Conservation (phyloP, 176 grass and related monocot species). For the Oryza glumipatula region DNA sequence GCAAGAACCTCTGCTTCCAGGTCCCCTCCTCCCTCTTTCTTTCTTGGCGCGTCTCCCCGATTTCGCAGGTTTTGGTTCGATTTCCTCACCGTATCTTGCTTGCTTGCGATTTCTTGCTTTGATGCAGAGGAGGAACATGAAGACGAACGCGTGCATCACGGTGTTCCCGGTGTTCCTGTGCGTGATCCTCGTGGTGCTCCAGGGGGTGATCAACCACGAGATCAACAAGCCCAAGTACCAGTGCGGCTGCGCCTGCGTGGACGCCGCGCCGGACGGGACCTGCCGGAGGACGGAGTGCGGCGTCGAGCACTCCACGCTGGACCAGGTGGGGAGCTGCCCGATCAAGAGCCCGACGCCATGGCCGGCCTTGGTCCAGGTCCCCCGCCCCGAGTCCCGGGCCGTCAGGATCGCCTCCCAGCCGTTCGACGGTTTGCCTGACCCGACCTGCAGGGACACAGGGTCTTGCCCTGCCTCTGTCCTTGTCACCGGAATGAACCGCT, state of each 20-base stretch:
- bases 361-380: slow-evolving; percentile 79
- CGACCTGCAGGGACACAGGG: slow-evolving; percentile 46
- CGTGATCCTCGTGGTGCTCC: slow-evolving; percentile 57
- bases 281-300: slow-evolving; percentile 76
- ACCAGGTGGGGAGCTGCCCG: slow-evolving; percentile 73
- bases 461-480: slow-evolving; percentile 70
- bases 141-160: slow-evolving; percentile 75
- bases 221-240: slow-evolving; percentile 71
- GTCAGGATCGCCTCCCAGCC: slow-evolving; percentile 8
- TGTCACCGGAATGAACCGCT: slow-evolving; percentile 69
- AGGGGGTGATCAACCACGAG: slow-evolving; percentile 64
- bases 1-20: slow-evolving; percentile 99
- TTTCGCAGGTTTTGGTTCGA: too few relatives aligned
- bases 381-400: slow-evolving; percentile 53
- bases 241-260: slow-evolving; percentile 71
- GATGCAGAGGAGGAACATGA: slow-evolving; percentile 78
- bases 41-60: background rate
- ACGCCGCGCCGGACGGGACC: slow-evolving; percentile 31
- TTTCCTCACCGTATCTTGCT: background rate
- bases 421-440: slow-evolving; percentile 54
- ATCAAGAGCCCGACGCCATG: slow-evolving; percentile 58
- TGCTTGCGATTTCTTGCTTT: background rate
- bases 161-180: slow-evolving; percentile 81
- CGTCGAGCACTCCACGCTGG: slow-evolving; percentile 70
- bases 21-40: slow-evolving; percentile 17